Conservation (phyloP, 768 basidiomycete species). For the Imleria badia region DNA sequence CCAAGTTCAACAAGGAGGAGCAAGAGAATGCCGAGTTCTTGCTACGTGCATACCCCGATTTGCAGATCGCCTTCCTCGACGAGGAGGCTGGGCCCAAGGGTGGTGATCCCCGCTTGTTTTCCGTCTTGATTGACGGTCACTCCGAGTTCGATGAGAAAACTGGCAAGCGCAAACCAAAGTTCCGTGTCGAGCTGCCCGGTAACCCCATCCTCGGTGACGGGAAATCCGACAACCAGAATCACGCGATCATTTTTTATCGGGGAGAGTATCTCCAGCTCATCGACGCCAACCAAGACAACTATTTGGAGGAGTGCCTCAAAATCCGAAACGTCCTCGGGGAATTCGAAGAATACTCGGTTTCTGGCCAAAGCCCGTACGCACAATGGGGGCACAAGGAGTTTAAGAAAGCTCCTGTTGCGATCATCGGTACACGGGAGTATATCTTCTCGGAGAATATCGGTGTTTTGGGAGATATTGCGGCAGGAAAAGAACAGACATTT, state of each 20-base stretch:
- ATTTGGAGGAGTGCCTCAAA: constrained; percentile 98
- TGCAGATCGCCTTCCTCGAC: constrained; percentile 97
- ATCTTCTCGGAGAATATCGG: constrained; percentile 99
- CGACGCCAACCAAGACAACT: constrained; percentile 99
- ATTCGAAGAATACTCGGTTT: constrained; percentile 92
- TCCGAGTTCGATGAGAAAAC: constrained; percentile 89
- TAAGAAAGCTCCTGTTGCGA: constrained; percentile 87
- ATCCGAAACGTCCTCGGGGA: constrained; percentile 97
- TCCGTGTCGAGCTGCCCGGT: constrained; percentile 94
- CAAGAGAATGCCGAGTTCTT: constrained; percentile 98
- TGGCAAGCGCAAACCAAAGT: constrained; percentile 93
- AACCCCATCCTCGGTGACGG: constrained; percentile 99
- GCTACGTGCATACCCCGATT: constrained; percentile 94
- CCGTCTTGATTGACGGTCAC: constrained; percentile 94
- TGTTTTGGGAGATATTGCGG: constrained; percentile 97
- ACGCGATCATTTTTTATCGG: constrained; percentile 98
- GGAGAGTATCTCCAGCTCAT: constrained; percentile 99
- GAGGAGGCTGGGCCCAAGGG: constrained; percentile 91
- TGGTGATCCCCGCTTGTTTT: constrained; percentile 86
- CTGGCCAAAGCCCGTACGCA: constrained; percentile 92
- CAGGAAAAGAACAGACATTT: constrained; percentile 99
- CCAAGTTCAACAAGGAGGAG: constrained; percentile 99
- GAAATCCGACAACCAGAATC: constrained; percentile 99
- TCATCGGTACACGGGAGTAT: constrained; percentile 98
- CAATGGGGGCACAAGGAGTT: constrained; percentile 97